Evolutionary conservation across 2,329 filamentous ascomycete genomes (phyloP).

Genomic region (Camillea tinctor): DNA sequence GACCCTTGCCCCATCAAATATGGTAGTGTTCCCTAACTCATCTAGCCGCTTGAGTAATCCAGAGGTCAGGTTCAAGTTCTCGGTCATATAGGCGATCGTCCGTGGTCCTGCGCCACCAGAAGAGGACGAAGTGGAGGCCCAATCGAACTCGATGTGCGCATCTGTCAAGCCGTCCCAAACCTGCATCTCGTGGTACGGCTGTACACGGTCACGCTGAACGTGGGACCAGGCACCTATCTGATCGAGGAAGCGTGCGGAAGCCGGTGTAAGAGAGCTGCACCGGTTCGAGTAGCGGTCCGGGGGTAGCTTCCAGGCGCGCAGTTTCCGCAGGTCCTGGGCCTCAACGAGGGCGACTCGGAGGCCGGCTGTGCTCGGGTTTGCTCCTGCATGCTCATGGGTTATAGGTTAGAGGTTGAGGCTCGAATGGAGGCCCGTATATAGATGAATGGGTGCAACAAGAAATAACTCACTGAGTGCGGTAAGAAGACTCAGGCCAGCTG

Average conservation of each 20-base stretch:
- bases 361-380: conserved; percentile 70
- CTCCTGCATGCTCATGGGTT: conserved; percentile 49
- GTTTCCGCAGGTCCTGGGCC: conserved; percentile 76
- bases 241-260: conserved; percentile 79
- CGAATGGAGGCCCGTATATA: not conserved
- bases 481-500: conserved; percentile 80
- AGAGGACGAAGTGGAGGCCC: conserved; percentile 40
- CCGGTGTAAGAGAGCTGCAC: conserved; percentile 90
- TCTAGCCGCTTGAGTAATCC: conserved; percentile 71
- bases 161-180: conserved; percentile 95
- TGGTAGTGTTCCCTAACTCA: conserved; percentile 64
- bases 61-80: conserved; percentile 86
- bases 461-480: conserved; percentile 66
- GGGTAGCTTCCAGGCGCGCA: conserved; percentile 64
- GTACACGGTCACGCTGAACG: conserved; percentile 69
- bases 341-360: conserved; percentile 88
- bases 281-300: conserved; percentile 81
- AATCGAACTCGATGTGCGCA: conserved; percentile 86
- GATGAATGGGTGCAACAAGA: not conserved
- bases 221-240: conserved; percentile 83
- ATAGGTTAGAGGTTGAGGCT: not conserved
- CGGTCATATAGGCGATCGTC: conserved; percentile 92
- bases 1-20: conserved; percentile 77
- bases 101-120: conserved; percentile 37
- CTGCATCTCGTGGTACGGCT: conserved; percentile 93